Conservation (phyloP, 306 rosid species). For the Lupinus albus region DNA sequence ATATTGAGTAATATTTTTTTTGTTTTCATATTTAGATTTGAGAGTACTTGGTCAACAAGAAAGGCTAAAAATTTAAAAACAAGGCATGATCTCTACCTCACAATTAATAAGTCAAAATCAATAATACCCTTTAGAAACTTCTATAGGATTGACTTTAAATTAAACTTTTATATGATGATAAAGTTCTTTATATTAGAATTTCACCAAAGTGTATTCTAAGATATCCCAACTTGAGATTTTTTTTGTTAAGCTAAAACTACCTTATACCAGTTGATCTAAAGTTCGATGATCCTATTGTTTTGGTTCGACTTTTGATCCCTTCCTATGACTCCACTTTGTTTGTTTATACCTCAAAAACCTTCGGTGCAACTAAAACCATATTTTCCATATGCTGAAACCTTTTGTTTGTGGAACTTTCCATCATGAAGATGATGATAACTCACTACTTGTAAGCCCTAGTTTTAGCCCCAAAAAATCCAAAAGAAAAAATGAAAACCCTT, state of each 20-base stretch:
- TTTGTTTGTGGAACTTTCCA: conserved; percentile 60
- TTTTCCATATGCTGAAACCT: conserved; percentile 49
- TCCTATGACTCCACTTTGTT: conserved; percentile 27
- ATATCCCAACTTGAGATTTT: too few relatives aligned
- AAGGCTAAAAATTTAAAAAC: conserved; percentile 34
- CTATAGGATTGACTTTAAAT: conserved; percentile 35
- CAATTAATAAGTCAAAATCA: conserved; percentile 41
- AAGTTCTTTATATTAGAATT: too few relatives aligned
- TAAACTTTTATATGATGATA: too few relatives aligned
- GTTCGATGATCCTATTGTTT: neutral
- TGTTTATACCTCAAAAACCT: conserved; percentile 36
- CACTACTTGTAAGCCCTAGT: conserved; percentile 39
- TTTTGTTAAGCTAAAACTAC: too few relatives aligned
- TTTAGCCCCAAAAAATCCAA: conserved; percentile 52
- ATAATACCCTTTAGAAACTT: conserved; percentile 55
- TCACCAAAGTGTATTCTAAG: too few relatives aligned
- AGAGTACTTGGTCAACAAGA: conserved; percentile 30
- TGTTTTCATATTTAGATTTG: conserved; percentile 1
- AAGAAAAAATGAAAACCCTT: conserved; percentile 56
- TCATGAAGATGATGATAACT: conserved; percentile 43
- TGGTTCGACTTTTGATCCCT: conserved; percentile 46
- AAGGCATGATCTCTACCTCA: conserved; percentile 20
- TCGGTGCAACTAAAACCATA: neutral
- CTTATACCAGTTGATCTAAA: too few relatives aligned
- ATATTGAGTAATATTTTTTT: conserved; percentile 8